A percentile compares a stretch with the other conserved stretches of the same genome.
phyloP scores from a whole-genome alignment of 768 basidiomycete genomes.

The Asterophora lycoperdoides region DNA sequence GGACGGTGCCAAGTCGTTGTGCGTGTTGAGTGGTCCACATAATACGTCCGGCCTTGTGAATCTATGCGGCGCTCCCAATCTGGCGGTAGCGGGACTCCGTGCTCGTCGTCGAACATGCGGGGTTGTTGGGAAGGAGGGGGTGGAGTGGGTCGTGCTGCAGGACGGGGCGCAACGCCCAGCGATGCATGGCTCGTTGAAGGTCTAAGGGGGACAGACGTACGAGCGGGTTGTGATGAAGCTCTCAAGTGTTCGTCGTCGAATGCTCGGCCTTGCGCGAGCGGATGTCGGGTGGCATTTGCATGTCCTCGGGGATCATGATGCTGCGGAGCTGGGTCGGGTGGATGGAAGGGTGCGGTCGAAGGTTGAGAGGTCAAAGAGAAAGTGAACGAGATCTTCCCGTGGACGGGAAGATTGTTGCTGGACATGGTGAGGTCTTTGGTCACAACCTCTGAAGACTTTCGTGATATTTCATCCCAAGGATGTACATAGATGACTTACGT shows the following conservation, averaged over 20 bases:
- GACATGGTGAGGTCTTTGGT: constrained; percentile 71
- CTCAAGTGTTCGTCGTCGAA: constrained; percentile 9
- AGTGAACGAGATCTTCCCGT: constrained; percentile 75
- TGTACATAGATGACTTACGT: constrained; percentile 13
- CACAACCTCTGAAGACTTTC: constrained; percentile 51
- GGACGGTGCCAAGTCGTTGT: constrained; percentile 80
- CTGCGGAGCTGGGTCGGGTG: constrained; percentile 4
- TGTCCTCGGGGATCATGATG: constrained; percentile 4
- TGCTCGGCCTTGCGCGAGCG: constrained; percentile 4
- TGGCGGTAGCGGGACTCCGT: constrained; percentile 58
- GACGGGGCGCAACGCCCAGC: constrained; percentile 17
- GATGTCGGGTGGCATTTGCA: constrained; percentile 9
- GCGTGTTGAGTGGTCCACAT: constrained; percentile 82
- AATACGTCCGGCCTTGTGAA: constrained; percentile 69
- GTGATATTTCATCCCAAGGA: constrained; percentile 17
- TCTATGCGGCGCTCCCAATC: constrained; percentile 86
- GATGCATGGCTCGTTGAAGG: constrained; percentile 24
- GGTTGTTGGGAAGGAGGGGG: constrained; percentile 11
- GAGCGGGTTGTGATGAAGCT: constrained; percentile 8
- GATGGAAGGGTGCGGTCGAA: constrained; percentile 14
- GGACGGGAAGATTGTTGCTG: constrained; percentile 73
- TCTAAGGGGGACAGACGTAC: constrained; percentile 20
- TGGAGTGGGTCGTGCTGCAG: constrained; percentile 12
- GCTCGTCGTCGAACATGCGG: constrained; percentile 50
- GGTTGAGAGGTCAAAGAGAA: constrained; percentile 40